Evolutionary conservation across 169 alveolate species (phyloP), one percentile per base, ranked within the genome.

Genomic region (Babesia bovis): DNA sequence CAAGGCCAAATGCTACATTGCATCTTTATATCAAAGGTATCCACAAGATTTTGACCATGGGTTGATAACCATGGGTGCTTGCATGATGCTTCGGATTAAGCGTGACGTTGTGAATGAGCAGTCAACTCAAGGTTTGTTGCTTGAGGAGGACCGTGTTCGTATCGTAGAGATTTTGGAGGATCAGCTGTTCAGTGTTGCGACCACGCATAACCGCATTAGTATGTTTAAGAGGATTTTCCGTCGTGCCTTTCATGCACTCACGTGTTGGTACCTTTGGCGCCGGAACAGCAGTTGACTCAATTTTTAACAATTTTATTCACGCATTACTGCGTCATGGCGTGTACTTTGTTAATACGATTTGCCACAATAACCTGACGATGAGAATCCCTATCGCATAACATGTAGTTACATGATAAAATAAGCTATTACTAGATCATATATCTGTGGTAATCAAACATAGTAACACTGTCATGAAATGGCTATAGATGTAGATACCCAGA

Each of bases 31-130:
- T 23, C 25, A 21, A 26, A 41, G 65, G 28, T 58, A 23, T 41
- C 70, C 72, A 26, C 52, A 36, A 3, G 56, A 35, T 55, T 47
- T 79, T 28, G 35, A 45, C 61, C 51, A 52, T 42, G 79, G 83
- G 1, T 35, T 79, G 44, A 61, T 79, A n/a, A 79, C 55, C 9
- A 79, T 63, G 71, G 72, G 83, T 12, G 55, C 87, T 13, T 67
- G 66, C 36, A 79, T 58, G 61, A 69, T 79, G 87, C 56, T 79
- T 17, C 53, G 81, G 35, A 66, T 79, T 15, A 79, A 79, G 44
- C 67, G 59, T 35, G 82, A 79, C 32, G 50, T 79, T 21, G 82
- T 63, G 41, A 60, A 69, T 28, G 77, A 57, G 72, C 83, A 79
- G 56, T 67, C 61, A 15, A 52, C 74, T 19, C 67, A 79, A 36